Base-by-base conservation (phyloP, 192 early-diverging fungal genomes). In the Coemansia sp. region DNA sequence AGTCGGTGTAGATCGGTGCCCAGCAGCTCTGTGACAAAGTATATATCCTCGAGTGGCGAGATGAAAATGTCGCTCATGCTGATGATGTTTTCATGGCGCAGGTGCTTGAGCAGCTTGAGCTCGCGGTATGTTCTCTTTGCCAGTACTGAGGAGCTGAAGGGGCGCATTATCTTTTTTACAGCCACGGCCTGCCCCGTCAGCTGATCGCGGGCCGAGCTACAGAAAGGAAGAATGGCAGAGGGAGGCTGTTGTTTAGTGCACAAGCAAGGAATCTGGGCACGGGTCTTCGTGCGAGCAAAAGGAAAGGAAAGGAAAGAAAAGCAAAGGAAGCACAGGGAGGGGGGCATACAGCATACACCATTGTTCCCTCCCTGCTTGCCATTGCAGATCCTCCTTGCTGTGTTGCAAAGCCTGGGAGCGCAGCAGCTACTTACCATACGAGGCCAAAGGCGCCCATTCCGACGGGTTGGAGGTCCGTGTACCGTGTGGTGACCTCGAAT, bases 371-470 rank as follows among this genome's bases (percentile, higher is more conserved):
- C n/a, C 4, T 16, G 40, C 40, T 43, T 10, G 33, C 4, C 15
- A 12, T 12, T 37, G 35, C 1, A 37, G 35, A 37, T 3, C 43
- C 37, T 39, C 37, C 15, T 39, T 45, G 42, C 12, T 37, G 35
- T 37, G 35, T 12, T 48, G 23, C 15, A 21, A 15, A 18, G 2
- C 15, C 15, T 13, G 46, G 10, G 46, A 7, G 23, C 2, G 51
- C 23, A 26, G 18, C 31, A 33, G 28, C n/a, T 60, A 75, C 81
- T 79, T 87, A 95, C 92, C 96, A 98, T 23, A 98, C 96, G 7
- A 98, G 85, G 75, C 96, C 96, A 77, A 97, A 98, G 4, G 96
- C 94, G 40, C 96, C 96, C 92, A 97, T 94, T 31, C 96, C 96
- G 21, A 98, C 91, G 9, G 95, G 93, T 71, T 95, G 89, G 51